phyloP scores from a whole-genome alignment of 345 rosid genomes.

The Brassica incana region DNA sequence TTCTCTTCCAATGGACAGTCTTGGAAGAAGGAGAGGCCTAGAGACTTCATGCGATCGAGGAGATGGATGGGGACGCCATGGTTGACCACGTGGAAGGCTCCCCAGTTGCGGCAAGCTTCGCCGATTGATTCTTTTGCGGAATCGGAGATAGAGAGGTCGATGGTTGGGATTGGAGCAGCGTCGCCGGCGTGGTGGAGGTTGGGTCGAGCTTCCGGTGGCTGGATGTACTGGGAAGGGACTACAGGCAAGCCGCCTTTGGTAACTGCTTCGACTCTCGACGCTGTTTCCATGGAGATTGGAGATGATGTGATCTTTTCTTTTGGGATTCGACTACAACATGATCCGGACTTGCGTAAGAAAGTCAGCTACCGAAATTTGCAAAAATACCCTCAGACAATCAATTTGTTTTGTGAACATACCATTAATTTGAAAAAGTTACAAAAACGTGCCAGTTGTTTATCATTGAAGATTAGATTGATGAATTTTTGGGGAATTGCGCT shows the following conservation, averaged over 20 bases:
- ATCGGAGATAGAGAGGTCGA: conserved; percentile 49
- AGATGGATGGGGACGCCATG: conserved; percentile 62
- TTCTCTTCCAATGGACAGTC: conserved; percentile 58
- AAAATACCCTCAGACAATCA: background rate
- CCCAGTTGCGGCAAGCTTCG: conserved; percentile 74
- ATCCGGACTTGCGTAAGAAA: background rate
- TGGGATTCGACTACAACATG: background rate
- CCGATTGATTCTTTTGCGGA: conserved; percentile 45
- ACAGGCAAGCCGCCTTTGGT: conserved; percentile 45
- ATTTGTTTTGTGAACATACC: background rate
- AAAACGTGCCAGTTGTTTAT: background rate
- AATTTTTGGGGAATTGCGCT: background rate
- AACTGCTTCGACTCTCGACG: conserved; percentile 58
- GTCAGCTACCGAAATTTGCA: background rate
- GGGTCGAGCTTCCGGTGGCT: conserved; percentile 60
- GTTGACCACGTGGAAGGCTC: conserved; percentile 78
- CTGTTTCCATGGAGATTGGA: conserved; percentile 33
- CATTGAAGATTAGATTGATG: background rate
- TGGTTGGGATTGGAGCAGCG: conserved; percentile 46
- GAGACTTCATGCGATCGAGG: conserved; percentile 47
- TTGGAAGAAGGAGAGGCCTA: conserved; percentile 59
- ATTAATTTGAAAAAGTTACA: background rate
- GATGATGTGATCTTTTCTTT: background rate
- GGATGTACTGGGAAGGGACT: conserved; percentile 72
- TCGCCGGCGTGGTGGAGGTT: background rate